Evolutionary conservation across 305 asterid genomes (phyloP).

Genomic region (Fraxinus ornus): DNA sequence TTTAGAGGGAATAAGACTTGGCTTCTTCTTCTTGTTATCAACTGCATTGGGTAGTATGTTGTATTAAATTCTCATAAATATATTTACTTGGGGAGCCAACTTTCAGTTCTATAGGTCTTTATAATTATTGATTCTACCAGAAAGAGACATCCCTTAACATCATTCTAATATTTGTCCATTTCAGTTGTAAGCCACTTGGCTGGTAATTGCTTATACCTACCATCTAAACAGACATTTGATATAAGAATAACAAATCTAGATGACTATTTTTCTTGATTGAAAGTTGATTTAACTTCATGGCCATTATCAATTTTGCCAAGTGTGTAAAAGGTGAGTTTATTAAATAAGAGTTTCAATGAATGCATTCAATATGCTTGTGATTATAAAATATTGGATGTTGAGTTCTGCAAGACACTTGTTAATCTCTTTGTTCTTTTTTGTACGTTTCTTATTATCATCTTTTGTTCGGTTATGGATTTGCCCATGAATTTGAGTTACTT

Average conservation of each 20-base stretch:
- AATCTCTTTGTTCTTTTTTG: not conserved
- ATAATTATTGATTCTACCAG: not conserved
- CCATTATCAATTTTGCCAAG: too few species aligned
- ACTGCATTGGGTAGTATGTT: not conserved
- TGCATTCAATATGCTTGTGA: not conserved
- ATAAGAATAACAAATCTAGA: too few species aligned
- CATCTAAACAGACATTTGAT: too few species aligned
- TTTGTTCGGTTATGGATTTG: conserved; percentile 3
- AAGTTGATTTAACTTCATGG: too few species aligned
- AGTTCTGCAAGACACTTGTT: not conserved
- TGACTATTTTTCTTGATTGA: too few species aligned
- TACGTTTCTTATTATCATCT: not conserved
- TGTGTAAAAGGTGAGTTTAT: too few species aligned
- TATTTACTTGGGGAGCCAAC: not conserved
- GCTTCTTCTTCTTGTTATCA: not conserved
- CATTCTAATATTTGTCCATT: not conserved
- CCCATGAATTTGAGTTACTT: conserved; percentile 4
- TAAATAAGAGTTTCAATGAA: not conserved
- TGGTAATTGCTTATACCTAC: too few species aligned
- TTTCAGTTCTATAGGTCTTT: not conserved
- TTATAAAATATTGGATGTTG: not conserved
- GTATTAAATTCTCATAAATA: not conserved
- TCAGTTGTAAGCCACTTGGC: not conserved
- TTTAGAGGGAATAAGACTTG: not conserved
- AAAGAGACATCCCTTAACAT: not conserved